Conservation (phyloP, 2,329 filamentous ascomycete genomes). For the Blastomyces gilchristii region DNA sequence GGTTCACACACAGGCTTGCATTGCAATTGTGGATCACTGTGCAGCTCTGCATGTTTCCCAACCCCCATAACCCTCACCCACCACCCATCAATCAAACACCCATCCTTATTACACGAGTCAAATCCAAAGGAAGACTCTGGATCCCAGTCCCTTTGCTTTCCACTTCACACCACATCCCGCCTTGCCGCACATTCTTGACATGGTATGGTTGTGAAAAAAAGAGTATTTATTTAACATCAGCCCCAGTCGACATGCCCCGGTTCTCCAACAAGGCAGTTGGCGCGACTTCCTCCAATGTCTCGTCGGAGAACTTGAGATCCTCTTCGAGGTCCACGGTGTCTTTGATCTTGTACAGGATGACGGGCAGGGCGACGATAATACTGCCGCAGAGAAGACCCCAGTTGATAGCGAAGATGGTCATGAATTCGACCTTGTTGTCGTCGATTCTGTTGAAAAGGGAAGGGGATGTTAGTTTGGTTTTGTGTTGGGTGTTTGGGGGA, state of each 20-base stretch:
- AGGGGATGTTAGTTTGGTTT: background rate
- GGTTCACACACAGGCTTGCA: too few species aligned
- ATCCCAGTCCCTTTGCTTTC: too few species aligned
- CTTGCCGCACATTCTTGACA: too few species aligned
- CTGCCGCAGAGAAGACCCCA: slow-evolving; percentile 70
- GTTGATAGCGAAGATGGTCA: slow-evolving; percentile 60
- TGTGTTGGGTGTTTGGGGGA: background rate
- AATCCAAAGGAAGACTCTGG: too few species aligned
- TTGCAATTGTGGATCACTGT: too few species aligned
- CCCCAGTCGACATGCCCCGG: background rate
- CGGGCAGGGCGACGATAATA: slow-evolving; percentile 64
- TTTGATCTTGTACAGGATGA: slow-evolving; percentile 68
- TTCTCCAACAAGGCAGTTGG: slow-evolving; percentile 10
- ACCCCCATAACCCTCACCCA: too few species aligned
- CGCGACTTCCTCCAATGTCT: slow-evolving; percentile 62
- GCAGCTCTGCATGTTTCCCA: too few species aligned
- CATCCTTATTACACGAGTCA: too few species aligned
- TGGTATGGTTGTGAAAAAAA: background rate
- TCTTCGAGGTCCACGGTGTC: slow-evolving; percentile 73
- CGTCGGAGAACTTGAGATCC: slow-evolving; percentile 75
- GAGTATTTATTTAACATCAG: background rate
- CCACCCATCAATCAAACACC: too few species aligned
- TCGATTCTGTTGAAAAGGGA: slow-evolving; percentile 43
- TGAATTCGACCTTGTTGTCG: slow-evolving; percentile 50
- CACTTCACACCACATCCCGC: too few species aligned